These are phyloP conservation scores for Pythium phragmitis DNA, from an alignment of 352 stramenopile genomes.

Conservation along the genomic window DNA sequence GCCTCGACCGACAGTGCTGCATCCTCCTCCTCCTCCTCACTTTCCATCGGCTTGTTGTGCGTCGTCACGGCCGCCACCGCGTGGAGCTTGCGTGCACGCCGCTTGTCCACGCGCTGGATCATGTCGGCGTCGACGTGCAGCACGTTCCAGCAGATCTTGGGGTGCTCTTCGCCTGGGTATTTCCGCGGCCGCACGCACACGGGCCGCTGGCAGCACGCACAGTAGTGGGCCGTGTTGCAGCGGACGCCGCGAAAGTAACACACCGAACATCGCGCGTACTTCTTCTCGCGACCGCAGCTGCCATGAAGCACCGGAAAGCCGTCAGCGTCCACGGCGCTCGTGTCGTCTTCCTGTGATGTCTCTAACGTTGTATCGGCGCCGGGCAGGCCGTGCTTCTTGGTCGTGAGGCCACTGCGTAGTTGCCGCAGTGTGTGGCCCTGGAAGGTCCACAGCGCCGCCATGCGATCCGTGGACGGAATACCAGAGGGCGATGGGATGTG, in stretches of 20 bases:
- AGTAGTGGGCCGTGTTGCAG: slow-evolving; percentile 71
- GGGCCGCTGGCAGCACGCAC: slow-evolving; percentile 63
- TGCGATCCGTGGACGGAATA: slow-evolving; percentile 27
- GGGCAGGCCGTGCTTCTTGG: slow-evolving; percentile 13
- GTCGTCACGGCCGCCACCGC: slow-evolving; percentile 4
- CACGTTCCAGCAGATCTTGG: slow-evolving; percentile 83
- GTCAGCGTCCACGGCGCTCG: slow-evolving; percentile 37
- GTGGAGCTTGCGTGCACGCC: slow-evolving; percentile 56
- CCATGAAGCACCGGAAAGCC: slow-evolving; percentile 55
- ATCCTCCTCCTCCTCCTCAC: slow-evolving; percentile 19
- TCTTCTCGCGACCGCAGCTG: slow-evolving; percentile 67
- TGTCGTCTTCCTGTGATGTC: neutral
- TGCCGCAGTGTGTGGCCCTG: slow-evolving; percentile 52
- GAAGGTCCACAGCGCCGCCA: slow-evolving; percentile 71
- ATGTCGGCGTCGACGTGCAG: slow-evolving; percentile 78
- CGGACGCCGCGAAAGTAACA: slow-evolving; percentile 71
- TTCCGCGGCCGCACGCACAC: slow-evolving; percentile 68
- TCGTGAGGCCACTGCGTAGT: slow-evolving; percentile 36
- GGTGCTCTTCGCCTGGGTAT: slow-evolving; percentile 63
- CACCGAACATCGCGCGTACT: slow-evolving; percentile 68
- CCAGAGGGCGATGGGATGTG: neutral
- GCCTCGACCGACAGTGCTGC: neutral
- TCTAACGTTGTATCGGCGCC: neutral
- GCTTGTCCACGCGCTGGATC: slow-evolving; percentile 71
- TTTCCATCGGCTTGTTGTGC: slow-evolving; percentile 1